Evolutionary conservation across 495 filamentous ascomycete genomes (phyloP), one percentile per base, ranked within the genome.

Genomic region (Parathielavia appendiculata): DNA sequence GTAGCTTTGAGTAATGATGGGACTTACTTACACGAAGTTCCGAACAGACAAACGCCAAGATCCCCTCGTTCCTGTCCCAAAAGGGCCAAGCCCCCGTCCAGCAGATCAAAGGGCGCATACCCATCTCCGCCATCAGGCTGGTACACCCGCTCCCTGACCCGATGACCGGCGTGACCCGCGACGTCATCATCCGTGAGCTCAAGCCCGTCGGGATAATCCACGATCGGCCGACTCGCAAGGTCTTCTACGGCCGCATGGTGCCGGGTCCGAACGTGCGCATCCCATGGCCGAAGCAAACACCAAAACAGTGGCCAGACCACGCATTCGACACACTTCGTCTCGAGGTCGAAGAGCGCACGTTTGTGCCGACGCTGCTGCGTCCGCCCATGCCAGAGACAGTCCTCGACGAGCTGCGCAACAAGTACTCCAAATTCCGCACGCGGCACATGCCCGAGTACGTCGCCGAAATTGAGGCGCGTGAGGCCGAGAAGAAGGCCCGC

Each of bases 371-470:
- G 14, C 71, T 97, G 13, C 73, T 89, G 3, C 69, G 76, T 13
- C 78, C 87, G 17, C 92, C 92, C n/a, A 88, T 97, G 78, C 90
- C 93, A 26, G 70, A 75, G 46, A 75, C 68, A 26, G 81, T 97
- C 35, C 80, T 97, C 61, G 88, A 97, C 69, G 92, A 97, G 77
- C 77, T 97, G 68, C 80, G 93, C 60, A 87, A 87, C 73, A 88
- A 87, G 64, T 97, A 87, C 81, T 85, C 82, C 59, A 83, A 81
- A 60, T 95, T 90, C 84, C 81, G 92, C 61, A 88, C 82, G 43
- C 75, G 91, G 23, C 91, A 96, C 70, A 87, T 91, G 39, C 73
- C 75, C 55, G 81, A 83, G 65, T 89, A 84, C 69, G 67, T 88
- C 35, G 79, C 73, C 56, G 75, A 67, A 78, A 85, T 83, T 73